Conservation (phyloP, 306 rosid species). For the Aeschynomene evenia region DNA sequence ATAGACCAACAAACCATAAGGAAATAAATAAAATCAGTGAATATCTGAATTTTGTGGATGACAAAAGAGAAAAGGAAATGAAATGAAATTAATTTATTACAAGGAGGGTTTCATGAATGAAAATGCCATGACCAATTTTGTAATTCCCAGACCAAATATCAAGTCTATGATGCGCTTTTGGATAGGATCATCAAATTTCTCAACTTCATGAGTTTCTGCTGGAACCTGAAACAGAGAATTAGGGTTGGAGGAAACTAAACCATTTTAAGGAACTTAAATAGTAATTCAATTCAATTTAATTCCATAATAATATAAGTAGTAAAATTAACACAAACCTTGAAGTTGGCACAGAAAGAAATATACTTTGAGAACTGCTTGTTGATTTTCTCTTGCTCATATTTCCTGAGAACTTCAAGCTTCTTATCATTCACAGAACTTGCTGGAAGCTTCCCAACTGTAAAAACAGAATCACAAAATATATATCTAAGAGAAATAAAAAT, state of each 20-base stretch:
- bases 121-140: conserved; percentile 68
- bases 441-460: conserved; percentile 87
- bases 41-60: not conserved
- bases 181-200: conserved; percentile 58
- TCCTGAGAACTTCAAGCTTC: conserved; percentile 51
- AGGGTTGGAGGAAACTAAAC: not conserved
- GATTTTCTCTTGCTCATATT: conserved; percentile 53
- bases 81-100: too few species aligned
- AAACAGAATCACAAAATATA: conserved; percentile 32
- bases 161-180: conserved; percentile 58
- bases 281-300: not conserved
- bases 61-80: not conserved
- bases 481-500: conserved; percentile 27
- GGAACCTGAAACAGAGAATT: conserved; percentile 46
- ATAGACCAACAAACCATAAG: too few species aligned
- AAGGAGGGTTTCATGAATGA: conserved; percentile 67
- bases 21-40: not conserved
- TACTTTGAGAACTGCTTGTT: conserved; percentile 52
- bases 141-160: conserved; percentile 53
- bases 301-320: not conserved
- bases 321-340: conserved; percentile 16
- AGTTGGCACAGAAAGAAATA: conserved; percentile 67
- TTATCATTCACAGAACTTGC: conserved; percentile 72
- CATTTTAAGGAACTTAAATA: not conserved
- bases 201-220: conserved; percentile 48